phyloP scores from a whole-genome alignment of 2,329 filamentous ascomycete genomes.

The Epicoccum sorghinum region DNA sequence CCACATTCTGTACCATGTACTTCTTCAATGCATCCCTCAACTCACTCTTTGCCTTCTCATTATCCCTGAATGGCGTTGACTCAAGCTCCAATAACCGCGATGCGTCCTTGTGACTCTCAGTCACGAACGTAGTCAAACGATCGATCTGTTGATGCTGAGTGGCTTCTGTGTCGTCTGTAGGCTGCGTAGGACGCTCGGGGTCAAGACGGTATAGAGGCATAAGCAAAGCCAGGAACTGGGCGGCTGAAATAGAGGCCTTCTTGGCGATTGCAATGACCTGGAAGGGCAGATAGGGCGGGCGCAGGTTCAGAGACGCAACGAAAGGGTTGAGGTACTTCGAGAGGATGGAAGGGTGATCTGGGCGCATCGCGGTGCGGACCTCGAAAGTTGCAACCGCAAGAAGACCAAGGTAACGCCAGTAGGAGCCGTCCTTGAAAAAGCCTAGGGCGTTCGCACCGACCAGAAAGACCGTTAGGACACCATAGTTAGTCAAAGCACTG shows the following conservation, averaged over 20 bases:
- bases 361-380: slow-evolving; percentile 61
- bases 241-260: slow-evolving; percentile 74
- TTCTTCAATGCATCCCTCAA: slow-evolving; percentile 78
- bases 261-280: slow-evolving; percentile 79
- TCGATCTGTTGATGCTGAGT: slow-evolving; percentile 65
- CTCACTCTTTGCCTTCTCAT: slow-evolving; percentile 64
- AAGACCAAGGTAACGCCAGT: slow-evolving; percentile 59
- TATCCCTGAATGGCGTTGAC: slow-evolving; percentile 79
- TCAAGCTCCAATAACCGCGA: slow-evolving; percentile 75
- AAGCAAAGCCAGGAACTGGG: slow-evolving; percentile 43
- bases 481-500: slow-evolving; percentile 33
- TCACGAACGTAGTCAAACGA: slow-evolving; percentile 66
- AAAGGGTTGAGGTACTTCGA: slow-evolving; percentile 56
- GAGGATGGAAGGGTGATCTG: slow-evolving; percentile 53
- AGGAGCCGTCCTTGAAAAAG: slow-evolving; percentile 42
- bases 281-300: slow-evolving; percentile 78
- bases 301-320: slow-evolving; percentile 48
- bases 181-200: slow-evolving; percentile 25
- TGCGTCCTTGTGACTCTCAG: slow-evolving; percentile 71
- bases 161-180: slow-evolving; percentile 38
- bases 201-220: slow-evolving; percentile 45
- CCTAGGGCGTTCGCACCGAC: slow-evolving; percentile 44
- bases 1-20: slow-evolving; percentile 82
- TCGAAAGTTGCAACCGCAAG: slow-evolving; percentile 63
- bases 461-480: slow-evolving; percentile 34